Evolutionary conservation across 1,284 basidiomycete species (phyloP).

Genomic region (Irpex rosettiformis): DNA sequence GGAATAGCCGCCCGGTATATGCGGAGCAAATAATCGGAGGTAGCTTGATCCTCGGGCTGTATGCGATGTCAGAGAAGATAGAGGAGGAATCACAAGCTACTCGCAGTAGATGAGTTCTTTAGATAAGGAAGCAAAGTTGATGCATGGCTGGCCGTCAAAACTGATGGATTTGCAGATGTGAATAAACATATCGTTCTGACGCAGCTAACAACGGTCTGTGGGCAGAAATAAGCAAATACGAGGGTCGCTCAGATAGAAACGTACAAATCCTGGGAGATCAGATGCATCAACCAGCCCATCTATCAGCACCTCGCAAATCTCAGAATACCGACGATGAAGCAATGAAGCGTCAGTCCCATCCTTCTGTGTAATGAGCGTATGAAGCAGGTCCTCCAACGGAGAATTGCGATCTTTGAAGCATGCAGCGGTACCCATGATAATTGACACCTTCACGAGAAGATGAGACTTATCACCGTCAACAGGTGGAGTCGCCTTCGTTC

Average conservation of each 20-base stretch:
- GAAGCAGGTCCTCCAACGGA: constrained; percentile 81
- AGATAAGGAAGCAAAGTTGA: constrained; percentile 84
- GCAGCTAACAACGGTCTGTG: constrained; percentile 74
- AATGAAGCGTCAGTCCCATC: constrained; percentile 44
- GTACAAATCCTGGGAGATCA: constrained; percentile 71
- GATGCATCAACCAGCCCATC: constrained; percentile 85
- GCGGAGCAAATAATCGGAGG: constrained; percentile 81
- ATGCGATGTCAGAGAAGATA: constrained; percentile 9
- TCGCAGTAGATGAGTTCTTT: constrained; percentile 73
- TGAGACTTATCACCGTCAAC: constrained; percentile 44
- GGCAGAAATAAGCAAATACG: constrained; percentile 12
- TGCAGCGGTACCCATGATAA: constrained; percentile 84
- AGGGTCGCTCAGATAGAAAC: not conserved
- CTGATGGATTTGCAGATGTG: constrained; percentile 72
- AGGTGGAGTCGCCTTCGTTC: constrained; percentile 33
- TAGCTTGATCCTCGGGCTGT: constrained; percentile 79
- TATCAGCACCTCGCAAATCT: constrained; percentile 82
- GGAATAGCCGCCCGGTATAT: constrained; percentile 87
- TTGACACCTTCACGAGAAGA: constrained; percentile 58
- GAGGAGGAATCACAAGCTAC: constrained; percentile 18
- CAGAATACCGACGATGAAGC: constrained; percentile 63
- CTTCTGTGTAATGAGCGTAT: constrained; percentile 71
- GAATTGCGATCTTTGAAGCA: constrained; percentile 81
- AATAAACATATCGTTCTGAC: constrained; percentile 84
- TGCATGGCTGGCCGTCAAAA: constrained; percentile 80